Conservation (phyloP, 768 basidiomycete species). For the Podaxis sp. region DNA sequence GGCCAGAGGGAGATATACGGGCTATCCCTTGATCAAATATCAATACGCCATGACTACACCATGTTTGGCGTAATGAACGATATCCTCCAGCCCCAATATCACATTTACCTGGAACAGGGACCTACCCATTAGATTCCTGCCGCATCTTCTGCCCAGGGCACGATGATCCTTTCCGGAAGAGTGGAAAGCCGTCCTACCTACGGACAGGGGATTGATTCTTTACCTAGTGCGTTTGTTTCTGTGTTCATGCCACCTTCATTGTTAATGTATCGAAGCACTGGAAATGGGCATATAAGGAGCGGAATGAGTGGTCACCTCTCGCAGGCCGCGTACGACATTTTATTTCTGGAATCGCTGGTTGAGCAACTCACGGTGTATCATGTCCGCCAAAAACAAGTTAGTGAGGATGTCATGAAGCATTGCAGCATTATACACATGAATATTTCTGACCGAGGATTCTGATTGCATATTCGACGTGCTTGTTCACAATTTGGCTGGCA, state of each 20-base stretch:
- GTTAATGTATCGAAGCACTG: constrained; percentile 46
- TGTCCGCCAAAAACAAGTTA: background rate
- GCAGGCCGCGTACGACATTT: constrained; percentile 37
- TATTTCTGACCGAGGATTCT: no score
- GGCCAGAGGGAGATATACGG: no score
- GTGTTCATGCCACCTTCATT: background rate
- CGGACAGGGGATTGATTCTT: constrained; percentile 67
- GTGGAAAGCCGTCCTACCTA: constrained; percentile 64
- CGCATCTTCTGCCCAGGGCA: constrained; percentile 59
- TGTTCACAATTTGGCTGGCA: constrained; percentile 32
- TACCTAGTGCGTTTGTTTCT: constrained; percentile 53
- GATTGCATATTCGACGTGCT: background rate
- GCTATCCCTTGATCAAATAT: no score
- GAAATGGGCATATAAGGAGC: constrained; percentile 67
- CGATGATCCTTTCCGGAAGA: constrained; percentile 38
- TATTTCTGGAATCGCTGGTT: constrained; percentile 40
- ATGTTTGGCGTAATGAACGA: constrained; percentile 20
- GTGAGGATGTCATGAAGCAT: no score
- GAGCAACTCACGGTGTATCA: constrained; percentile 26
- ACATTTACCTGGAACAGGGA: constrained; percentile 63
- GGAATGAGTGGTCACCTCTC: constrained; percentile 49
- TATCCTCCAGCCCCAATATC: constrained; percentile 53
- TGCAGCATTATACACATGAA: no score
- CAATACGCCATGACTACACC: background rate
- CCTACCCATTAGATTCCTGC: constrained; percentile 76